Evolutionary conservation across 257 asterid species (phyloP).

Genomic region (Linderniella brevidens): DNA sequence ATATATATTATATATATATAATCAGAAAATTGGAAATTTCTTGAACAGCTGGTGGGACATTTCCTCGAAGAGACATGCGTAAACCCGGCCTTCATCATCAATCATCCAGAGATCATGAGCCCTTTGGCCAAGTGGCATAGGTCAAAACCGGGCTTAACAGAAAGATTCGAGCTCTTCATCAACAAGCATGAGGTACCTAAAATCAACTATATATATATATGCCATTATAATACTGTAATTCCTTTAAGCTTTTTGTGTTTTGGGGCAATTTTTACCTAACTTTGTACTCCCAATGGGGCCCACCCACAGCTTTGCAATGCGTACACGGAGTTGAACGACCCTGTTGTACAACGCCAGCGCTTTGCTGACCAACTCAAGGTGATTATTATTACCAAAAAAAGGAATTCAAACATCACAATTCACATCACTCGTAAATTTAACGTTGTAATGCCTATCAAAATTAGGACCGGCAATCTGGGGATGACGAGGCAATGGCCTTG

Average conservation of each 20-base stretch:
- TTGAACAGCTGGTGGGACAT: slow-evolving; percentile 68
- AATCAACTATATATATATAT: too few relatives aligned
- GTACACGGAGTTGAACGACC: slow-evolving; percentile 90
- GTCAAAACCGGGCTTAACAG: slow-evolving; percentile 71
- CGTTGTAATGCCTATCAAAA: slow-evolving; percentile 1
- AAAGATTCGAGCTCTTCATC: slow-evolving; percentile 71
- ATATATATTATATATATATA: too few relatives aligned
- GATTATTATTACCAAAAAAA: not conserved
- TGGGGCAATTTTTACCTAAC: too few relatives aligned
- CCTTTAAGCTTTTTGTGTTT: not conserved
- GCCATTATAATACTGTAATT: not conserved
- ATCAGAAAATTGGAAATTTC: not conserved
- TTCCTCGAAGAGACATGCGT: slow-evolving; percentile 74
- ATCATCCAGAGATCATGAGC: slow-evolving; percentile 92
- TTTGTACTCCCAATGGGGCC: too few relatives aligned
- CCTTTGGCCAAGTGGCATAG: slow-evolving; percentile 95
- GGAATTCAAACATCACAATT: too few relatives aligned
- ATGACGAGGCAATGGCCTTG: slow-evolving; percentile 94
- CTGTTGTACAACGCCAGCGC: slow-evolving; percentile 90
- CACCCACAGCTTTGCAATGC: slow-evolving; percentile 67
- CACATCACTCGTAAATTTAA: not conserved
- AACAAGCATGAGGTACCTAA: slow-evolving; percentile 77
- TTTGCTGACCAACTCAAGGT: slow-evolving; percentile 95
- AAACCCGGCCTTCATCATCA: slow-evolving; percentile 69
- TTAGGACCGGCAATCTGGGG: slow-evolving; percentile 92